A percentile compares a stretch with the other conserved stretches of the same genome.
phyloP scores from a whole-genome alignment of 23 red algal species.

The Agarophyton chilense region DNA sequence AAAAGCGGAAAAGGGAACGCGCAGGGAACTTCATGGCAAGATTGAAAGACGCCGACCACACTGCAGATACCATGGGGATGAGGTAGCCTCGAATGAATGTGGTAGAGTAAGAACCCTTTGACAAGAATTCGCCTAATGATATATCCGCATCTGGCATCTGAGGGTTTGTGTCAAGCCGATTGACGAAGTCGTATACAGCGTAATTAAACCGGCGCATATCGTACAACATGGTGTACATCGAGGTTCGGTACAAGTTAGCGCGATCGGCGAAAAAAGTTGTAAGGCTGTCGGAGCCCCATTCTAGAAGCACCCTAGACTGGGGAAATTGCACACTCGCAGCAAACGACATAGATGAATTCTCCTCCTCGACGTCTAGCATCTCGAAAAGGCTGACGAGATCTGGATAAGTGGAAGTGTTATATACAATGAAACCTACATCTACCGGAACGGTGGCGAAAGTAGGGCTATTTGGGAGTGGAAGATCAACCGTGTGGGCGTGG shows the following conservation, averaged over 20 bases:
- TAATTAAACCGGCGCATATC: conserved; percentile 94
- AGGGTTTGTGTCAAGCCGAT: conserved; percentile 45
- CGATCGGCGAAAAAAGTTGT: conserved; percentile 74
- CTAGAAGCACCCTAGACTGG: conserved; percentile 35
- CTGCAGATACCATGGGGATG: conserved; percentile 89
- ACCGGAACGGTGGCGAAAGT: conserved; percentile 52
- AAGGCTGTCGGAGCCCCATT: conserved; percentile 91
- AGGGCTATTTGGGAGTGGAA: conserved; percentile 31
- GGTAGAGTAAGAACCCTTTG: conserved; percentile 63
- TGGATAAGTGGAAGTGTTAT: conserved; percentile 95
- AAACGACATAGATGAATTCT: conserved; percentile 97
- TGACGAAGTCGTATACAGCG: conserved; percentile 60
- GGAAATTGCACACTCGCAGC: conserved; percentile 65
- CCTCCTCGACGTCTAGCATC: conserved; percentile 69
- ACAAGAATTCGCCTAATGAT: conserved; percentile 77
- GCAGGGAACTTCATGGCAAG: conserved; percentile 80
- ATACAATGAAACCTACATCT: conserved; percentile 96
- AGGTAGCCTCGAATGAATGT: conserved; percentile 86
- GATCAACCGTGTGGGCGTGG: conserved; percentile 80
- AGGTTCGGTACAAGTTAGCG: conserved; percentile 54
- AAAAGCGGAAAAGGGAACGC: conserved; percentile 82
- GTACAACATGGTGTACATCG: conserved; percentile 85
- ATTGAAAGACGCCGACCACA: conserved; percentile 85
- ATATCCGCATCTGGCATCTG: conserved; percentile 32
- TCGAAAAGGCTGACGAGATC: conserved; percentile 85